phyloP scores from a whole-genome alignment of 2,329 filamentous ascomycete genomes.

The Trichoderma sp. region DNA sequence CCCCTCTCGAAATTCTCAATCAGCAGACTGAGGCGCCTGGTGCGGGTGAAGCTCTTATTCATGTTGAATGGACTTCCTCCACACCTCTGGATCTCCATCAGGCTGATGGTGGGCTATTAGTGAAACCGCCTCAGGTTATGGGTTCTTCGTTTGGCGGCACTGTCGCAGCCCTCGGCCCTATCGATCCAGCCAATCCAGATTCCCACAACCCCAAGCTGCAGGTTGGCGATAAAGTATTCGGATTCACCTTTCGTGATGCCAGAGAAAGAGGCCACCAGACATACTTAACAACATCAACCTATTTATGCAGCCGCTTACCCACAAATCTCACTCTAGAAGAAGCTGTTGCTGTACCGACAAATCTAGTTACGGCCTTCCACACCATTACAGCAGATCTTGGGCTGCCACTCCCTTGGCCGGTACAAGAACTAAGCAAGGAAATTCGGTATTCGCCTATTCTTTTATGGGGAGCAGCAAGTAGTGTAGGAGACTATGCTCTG shows the following conservation, averaged over 20 bases:
- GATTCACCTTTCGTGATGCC: neutral
- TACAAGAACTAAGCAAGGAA: conserved; percentile 47
- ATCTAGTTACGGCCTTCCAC: conserved; percentile 63
- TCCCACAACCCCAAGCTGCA: conserved; percentile 6
- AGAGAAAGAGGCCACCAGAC: neutral
- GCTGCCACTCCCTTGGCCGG: conserved; percentile 61
- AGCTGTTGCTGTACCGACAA: neutral
- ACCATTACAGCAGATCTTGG: conserved; percentile 53
- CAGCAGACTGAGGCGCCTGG: neutral
- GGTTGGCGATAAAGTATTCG: neutral
- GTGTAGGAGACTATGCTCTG: conserved; percentile 55
- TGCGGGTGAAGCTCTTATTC: conserved; percentile 56
- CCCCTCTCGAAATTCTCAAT: neutral
- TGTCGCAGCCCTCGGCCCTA: conserved; percentile 56
- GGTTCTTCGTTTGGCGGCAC: conserved; percentile 58
- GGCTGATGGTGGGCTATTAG: conserved; percentile 61
- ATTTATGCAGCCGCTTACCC: neutral
- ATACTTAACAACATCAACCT: neutral
- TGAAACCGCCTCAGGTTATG: conserved; percentile 52
- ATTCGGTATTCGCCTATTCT: conserved; percentile 47
- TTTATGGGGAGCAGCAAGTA: conserved; percentile 58
- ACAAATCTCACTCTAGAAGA: neutral
- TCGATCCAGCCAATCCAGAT: conserved; percentile 57
- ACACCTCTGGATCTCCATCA: conserved; percentile 66
- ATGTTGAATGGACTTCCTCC: conserved; percentile 62